Conservation (phyloP, 257 asterid species). For the Voacanga thouarsii region DNA sequence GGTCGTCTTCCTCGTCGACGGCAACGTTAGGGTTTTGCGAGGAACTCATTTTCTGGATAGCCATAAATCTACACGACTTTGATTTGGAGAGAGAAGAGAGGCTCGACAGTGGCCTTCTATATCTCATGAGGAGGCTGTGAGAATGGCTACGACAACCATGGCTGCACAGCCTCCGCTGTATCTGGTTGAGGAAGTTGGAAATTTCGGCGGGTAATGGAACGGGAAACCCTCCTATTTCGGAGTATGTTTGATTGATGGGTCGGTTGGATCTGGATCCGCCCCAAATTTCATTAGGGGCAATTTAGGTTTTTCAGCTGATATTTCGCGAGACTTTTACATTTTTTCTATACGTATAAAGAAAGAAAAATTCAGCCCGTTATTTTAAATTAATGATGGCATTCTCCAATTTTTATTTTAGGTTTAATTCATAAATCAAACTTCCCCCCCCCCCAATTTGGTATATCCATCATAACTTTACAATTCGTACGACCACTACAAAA, state of each 20-base stretch:
- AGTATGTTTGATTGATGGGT: not conserved
- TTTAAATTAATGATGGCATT: no score
- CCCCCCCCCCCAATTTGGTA: no score
- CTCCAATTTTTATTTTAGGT: no score
- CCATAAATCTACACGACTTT: constrained; percentile 43
- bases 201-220: not conserved
- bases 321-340: no score
- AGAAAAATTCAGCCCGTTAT: no score
- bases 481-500: no score
- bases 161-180: not conserved
- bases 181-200: not conserved
- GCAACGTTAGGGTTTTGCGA: constrained; percentile 24
- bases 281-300: not conserved
- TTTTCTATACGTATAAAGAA: no score
- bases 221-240: not conserved
- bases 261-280: not conserved
- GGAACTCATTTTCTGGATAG: constrained; percentile 35
- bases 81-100: constrained; percentile 14
- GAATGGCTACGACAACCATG: not conserved
- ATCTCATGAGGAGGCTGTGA: constrained; percentile 39
- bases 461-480: no score
- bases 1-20: constrained; percentile 37
- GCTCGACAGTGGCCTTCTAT: constrained; percentile 14
- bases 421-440: no score
- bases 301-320: no score